Evolutionary conservation across 768 basidiomycete genomes (phyloP).

Genomic region (Astraeus odoratus): DNA sequence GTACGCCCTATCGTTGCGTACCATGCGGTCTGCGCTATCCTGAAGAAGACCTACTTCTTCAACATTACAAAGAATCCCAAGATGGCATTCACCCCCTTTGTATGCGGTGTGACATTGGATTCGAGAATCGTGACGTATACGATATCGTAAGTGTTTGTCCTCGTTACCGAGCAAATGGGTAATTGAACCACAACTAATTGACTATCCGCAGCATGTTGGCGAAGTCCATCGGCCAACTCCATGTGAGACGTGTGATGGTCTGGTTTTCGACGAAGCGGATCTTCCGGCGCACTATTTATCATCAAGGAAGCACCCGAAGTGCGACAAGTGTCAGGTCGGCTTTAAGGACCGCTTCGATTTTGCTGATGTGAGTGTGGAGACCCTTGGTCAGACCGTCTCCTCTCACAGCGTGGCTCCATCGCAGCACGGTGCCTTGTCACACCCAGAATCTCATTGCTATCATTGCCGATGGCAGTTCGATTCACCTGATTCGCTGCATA

Average conservation of each 20-base stretch:
- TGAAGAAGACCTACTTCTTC: conserved; percentile 30
- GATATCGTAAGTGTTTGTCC: conserved; percentile 21
- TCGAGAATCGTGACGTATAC: conserved; percentile 25
- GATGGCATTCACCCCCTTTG: conserved; percentile 32
- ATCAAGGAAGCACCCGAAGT: conserved; percentile 23
- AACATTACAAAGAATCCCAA: conserved; percentile 34
- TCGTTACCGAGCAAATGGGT: not conserved
- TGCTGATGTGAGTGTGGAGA: conserved; percentile 17
- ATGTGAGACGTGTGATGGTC: conserved; percentile 25
- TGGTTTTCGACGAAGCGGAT: conserved; percentile 16
- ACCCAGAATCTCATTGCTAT: conserved; percentile 28
- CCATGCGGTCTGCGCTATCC: conserved; percentile 18
- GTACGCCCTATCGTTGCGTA: conserved; percentile 18
- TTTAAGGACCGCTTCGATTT: conserved; percentile 23
- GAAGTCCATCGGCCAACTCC: conserved; percentile 30
- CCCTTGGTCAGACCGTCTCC: not conserved
- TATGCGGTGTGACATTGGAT: conserved; percentile 26
- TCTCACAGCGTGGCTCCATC: conserved; percentile 9
- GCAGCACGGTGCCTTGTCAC: conserved; percentile 25
- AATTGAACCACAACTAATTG: not conserved
- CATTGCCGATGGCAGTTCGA: conserved; percentile 37
- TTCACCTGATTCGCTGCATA: conserved; percentile 27
- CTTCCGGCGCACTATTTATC: conserved; percentile 20
- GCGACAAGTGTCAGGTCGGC: conserved; percentile 20
- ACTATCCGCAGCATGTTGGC: conserved; percentile 32